These are phyloP conservation scores for Chaetomium sp. DNA, from an alignment of 2,329 filamentous ascomycete species.

Conservation along the genomic window DNA sequence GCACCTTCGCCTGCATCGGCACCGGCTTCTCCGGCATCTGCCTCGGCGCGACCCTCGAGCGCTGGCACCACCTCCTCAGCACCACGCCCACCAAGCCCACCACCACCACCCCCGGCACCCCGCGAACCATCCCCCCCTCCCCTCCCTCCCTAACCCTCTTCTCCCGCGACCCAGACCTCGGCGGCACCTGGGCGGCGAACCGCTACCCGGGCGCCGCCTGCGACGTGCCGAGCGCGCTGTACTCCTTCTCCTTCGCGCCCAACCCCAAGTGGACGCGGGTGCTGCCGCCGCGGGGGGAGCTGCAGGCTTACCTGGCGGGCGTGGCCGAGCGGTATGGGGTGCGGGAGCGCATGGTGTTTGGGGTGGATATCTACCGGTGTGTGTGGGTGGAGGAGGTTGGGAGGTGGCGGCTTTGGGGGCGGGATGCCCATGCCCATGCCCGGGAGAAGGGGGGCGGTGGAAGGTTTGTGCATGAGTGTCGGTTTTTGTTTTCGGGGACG, in stretches of 20 bases:
- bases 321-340: conserved; percentile 53
- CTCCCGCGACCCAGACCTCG: conserved; percentile 58
- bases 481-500: conserved; percentile 44
- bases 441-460: background rate
- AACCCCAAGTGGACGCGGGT: conserved; percentile 63
- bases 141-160: conserved; percentile 58
- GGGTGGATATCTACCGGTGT: conserved; percentile 43
- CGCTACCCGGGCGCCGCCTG: conserved; percentile 60
- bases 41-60: conserved; percentile 60
- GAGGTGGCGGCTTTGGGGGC: conserved; percentile 41
- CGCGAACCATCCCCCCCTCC: conserved; percentile 48
- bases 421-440: too few relatives aligned
- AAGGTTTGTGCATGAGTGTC: conserved; percentile 42
- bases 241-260: conserved; percentile 62
- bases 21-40: conserved; percentile 65
- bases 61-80: conserved; percentile 54
- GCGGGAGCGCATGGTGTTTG: conserved; percentile 43
- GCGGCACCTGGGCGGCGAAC: conserved; percentile 67
- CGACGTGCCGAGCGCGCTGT: conserved; percentile 61
- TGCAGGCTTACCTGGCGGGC: conserved; percentile 57
- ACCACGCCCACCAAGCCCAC: conserved; percentile 49
- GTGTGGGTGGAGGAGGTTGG: conserved; percentile 44
- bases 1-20: conserved; percentile 54
- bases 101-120: conserved; percentile 51
- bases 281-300: conserved; percentile 58